These are phyloP conservation scores for Zygnema cylindricum DNA, from an alignment of 139 green algal species.

Conservation along the genomic window DNA sequence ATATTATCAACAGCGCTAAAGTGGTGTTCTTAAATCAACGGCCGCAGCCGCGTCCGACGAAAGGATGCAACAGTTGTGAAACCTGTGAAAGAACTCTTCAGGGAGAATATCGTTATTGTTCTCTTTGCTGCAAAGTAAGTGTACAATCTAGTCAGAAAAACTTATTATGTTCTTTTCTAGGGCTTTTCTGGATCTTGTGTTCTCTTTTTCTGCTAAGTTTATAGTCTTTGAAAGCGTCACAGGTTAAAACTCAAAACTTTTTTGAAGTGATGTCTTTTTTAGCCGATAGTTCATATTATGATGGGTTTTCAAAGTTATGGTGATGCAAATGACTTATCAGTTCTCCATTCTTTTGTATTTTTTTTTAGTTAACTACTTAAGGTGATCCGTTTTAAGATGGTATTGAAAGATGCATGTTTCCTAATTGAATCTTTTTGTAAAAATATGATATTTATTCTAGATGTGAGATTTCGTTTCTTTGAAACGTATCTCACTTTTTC, in stretches of 20 bases:
- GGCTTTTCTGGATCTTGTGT: too few species aligned
- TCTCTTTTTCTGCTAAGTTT: too few species aligned
- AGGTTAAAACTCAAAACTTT: constrained; percentile 60
- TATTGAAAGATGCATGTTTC: background rate
- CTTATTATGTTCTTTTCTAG: too few species aligned
- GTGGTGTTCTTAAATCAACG: constrained; percentile 79
- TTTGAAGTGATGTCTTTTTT: constrained; percentile 18
- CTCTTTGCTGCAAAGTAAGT: constrained; percentile 27
- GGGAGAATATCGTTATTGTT: constrained; percentile 24
- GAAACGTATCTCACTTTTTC: too few species aligned
- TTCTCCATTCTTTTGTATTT: too few species aligned
- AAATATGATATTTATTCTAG: constrained; percentile 11
- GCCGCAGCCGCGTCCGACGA: constrained; percentile 69
- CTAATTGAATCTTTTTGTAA: constrained; percentile 15
- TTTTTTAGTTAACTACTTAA: too few species aligned
- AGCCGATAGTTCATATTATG: background rate
- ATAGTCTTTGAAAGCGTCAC: too few species aligned
- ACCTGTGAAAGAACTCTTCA: constrained; percentile 26
- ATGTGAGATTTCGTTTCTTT: too few species aligned
- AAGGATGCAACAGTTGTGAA: constrained; percentile 21
- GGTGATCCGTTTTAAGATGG: background rate
- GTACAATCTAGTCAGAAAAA: too few species aligned
- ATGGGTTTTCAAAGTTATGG: too few species aligned
- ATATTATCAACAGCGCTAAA: constrained; percentile 79
- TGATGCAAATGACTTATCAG: too few species aligned